Percentiles rank a stretch among this genome's conserved stretches.
These are phyloP conservation scores for Debaryomyces maramus DNA, from an alignment of 805 yeast species.

Conservation along the genomic window DNA sequence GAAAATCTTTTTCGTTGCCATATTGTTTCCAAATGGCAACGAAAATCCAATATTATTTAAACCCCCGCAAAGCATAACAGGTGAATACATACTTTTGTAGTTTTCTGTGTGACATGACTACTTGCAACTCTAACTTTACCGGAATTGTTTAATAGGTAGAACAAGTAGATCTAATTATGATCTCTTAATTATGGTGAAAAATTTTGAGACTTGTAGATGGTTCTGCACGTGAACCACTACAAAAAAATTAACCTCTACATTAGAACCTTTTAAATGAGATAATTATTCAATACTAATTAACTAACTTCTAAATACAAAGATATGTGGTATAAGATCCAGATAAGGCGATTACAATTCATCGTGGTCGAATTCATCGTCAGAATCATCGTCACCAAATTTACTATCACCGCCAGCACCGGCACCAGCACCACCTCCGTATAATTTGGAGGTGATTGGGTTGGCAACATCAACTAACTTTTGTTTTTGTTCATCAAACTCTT, in stretches of 20 bases:
- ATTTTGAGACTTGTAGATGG: constrained; percentile 13
- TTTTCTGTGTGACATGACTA: constrained; percentile 30
- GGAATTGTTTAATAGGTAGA: neutral
- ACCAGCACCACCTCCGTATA: constrained; percentile 56
- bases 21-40: too few relatives aligned
- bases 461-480: constrained; percentile 76
- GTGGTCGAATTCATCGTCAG: constrained; percentile 45
- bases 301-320: too few relatives aligned
- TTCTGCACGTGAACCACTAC: neutral
- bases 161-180: neutral
- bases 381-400: constrained; percentile 43
- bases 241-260: neutral
- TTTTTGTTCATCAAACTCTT: constrained; percentile 91
- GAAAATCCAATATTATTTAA: neutral
- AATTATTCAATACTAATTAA: too few relatives aligned
- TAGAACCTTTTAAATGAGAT: too few relatives aligned
- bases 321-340: too few relatives aligned
- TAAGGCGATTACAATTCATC: constrained; percentile 39
- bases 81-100: constrained; percentile 36
- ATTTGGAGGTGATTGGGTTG: constrained; percentile 88
- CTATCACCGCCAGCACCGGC: constrained; percentile 41
- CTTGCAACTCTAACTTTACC: neutral
- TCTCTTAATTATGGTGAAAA: constrained; percentile 8
- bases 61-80: neutral
- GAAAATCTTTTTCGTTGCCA: neutral